Evolutionary conservation across 1,284 basidiomycete species (phyloP).

Genomic region (Ustanciosporium gigantosporum): DNA sequence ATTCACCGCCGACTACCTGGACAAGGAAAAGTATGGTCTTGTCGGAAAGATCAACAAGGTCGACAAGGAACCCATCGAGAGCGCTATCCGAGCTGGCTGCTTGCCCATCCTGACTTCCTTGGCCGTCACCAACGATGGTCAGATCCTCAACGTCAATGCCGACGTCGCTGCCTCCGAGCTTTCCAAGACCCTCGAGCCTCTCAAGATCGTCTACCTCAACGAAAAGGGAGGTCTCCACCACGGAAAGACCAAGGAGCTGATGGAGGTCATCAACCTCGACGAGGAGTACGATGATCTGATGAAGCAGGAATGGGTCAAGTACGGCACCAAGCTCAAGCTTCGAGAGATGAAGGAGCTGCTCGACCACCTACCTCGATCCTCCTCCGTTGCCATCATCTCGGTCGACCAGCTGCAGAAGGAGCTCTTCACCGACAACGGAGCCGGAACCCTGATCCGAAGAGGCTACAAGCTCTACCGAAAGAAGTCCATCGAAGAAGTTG

Average conservation of each 20-base stretch:
- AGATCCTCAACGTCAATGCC: slow-evolving; percentile 61
- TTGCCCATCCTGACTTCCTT: slow-evolving; percentile 60
- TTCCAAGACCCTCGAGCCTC: slow-evolving; percentile 60
- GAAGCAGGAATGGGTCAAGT: slow-evolving; percentile 99
- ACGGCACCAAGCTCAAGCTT: slow-evolving; percentile 97
- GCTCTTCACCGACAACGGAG: slow-evolving; percentile 96
- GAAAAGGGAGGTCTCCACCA: slow-evolving; percentile 99
- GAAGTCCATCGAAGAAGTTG: slow-evolving; percentile 77
- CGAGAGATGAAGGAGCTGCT: slow-evolving; percentile 99
- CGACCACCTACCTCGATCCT: slow-evolving; percentile 95
- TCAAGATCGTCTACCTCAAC: slow-evolving; percentile 96
- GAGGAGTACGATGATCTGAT: slow-evolving; percentile 97
- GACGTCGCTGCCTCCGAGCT: slow-evolving; percentile 60
- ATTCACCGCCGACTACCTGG: slow-evolving; percentile 58
- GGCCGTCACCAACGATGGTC: slow-evolving; percentile 58
- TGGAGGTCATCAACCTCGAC: slow-evolving; percentile 95
- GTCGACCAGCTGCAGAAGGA: slow-evolving; percentile 92
- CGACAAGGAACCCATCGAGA: slow-evolving; percentile 61
- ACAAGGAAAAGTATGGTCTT: slow-evolving; percentile 61
- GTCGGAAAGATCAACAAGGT: slow-evolving; percentile 60
- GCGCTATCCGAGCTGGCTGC: slow-evolving; percentile 59
- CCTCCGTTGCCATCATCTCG: slow-evolving; percentile 97
- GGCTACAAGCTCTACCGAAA: slow-evolving; percentile 98
- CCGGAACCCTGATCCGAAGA: slow-evolving; percentile 93
- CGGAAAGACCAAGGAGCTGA: slow-evolving; percentile 70